Evolutionary conservation across 2,329 filamentous ascomycete genomes (phyloP).

Genomic region (Talaromyces sp.): DNA sequence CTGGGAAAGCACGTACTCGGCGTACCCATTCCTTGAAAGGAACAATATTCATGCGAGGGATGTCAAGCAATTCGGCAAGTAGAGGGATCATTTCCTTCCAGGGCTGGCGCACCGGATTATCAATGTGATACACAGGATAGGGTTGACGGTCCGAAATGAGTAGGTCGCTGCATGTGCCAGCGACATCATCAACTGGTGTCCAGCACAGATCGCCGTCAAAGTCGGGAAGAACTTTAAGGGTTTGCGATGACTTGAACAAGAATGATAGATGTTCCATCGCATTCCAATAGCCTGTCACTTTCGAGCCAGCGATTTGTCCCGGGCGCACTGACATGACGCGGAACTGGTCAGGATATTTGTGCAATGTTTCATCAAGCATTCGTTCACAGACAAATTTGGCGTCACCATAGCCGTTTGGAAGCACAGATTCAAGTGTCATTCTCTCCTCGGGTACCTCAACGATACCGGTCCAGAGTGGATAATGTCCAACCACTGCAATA

Average conservation of each 20-base stretch:
- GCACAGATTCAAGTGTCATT: conserved; percentile 35
- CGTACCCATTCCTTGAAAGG: conserved; percentile 40
- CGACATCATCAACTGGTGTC: conserved; percentile 44
- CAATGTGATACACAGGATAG: conserved; percentile 42
- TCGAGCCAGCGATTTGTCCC: conserved; percentile 52
- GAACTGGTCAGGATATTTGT: conserved; percentile 40
- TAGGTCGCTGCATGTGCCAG: conserved; percentile 32
- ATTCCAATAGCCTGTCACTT: conserved; percentile 52
- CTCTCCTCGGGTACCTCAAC: conserved; percentile 42
- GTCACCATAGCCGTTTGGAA: conserved; percentile 49
- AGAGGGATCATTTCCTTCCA: conserved; percentile 36
- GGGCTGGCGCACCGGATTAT: conserved; percentile 41
- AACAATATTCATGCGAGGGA: conserved; percentile 28
- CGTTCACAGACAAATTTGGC: conserved; percentile 50
- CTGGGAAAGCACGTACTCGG: conserved; percentile 26
- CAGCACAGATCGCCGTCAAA: conserved; percentile 41
- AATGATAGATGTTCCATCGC: conserved; percentile 48
- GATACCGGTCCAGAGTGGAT: conserved; percentile 21
- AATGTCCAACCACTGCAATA: conserved; percentile 37
- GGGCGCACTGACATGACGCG: conserved; percentile 42
- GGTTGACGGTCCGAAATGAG: conserved; percentile 19
- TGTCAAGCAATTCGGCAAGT: conserved; percentile 31
- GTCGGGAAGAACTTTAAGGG: conserved; percentile 40
- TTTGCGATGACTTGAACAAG: conserved; percentile 48
- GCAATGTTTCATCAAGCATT: conserved; percentile 47